Evolutionary conservation across 73 alveolate species (phyloP).

Genomic region (Symbiodinium natans): DNA sequence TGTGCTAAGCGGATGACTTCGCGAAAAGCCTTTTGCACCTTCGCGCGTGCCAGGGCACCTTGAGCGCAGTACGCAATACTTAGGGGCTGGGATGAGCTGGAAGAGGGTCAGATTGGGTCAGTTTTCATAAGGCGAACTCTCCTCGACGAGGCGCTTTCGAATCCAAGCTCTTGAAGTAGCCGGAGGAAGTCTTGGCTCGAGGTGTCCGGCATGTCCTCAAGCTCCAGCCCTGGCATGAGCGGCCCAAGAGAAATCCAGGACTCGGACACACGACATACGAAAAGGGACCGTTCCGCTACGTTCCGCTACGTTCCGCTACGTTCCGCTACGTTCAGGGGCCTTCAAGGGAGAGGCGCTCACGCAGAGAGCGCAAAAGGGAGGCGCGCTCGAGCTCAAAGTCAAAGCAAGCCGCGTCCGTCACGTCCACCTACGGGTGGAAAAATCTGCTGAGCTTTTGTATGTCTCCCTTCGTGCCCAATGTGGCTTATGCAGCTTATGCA

Average conservation of each 20-base stretch:
- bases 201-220: background rate
- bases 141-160: background rate
- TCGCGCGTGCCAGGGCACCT: background rate
- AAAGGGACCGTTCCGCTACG: background rate
- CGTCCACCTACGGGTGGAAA: background rate
- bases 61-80: too few species aligned
- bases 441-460: too few species aligned
- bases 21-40: background rate
- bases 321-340: background rate
- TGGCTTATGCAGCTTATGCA: too few species aligned
- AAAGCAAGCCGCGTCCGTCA: too few species aligned
- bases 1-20: background rate
- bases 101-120: too few species aligned
- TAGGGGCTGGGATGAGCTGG: too few species aligned
- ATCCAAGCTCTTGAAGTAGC: background rate
- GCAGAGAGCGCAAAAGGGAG: background rate
- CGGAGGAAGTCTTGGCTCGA: background rate
- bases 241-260: too few species aligned
- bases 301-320: background rate
- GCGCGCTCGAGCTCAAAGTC: conserved; percentile 14
- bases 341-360: background rate
- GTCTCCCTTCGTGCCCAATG: too few species aligned
- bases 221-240: conserved; percentile 11
- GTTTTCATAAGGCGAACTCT: too few species aligned
- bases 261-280: too few species aligned